A percentile compares a stretch with the other conserved stretches of the same genome.
These are phyloP conservation scores for Eutrema japonicum DNA, from an alignment of 345 rosid species.

Conservation along the genomic window DNA sequence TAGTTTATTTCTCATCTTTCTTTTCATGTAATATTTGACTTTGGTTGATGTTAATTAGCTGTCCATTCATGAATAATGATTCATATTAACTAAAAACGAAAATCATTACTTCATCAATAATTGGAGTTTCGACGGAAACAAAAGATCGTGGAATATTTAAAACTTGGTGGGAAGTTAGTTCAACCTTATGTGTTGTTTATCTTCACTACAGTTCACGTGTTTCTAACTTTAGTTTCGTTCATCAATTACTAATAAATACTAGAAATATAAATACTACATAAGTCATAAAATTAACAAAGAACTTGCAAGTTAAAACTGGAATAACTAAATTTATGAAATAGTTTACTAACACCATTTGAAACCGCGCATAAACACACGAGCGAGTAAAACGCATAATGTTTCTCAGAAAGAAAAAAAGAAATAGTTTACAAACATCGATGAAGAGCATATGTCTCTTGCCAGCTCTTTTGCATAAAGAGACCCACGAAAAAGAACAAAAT, in stretches of 20 bases:
- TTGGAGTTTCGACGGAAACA: slow-evolving; percentile 27
- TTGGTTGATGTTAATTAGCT: background rate
- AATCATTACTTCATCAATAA: slow-evolving; percentile 12
- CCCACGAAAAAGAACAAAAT: slow-evolving; percentile 7
- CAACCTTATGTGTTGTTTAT: slow-evolving; percentile 29
- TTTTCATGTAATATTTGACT: background rate
- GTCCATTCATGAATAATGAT: background rate
- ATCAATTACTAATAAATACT: background rate
- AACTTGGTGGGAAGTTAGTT: slow-evolving; percentile 24
- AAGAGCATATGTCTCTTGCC: slow-evolving; percentile 23
- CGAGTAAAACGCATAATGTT: too few species aligned
- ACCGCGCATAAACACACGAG: too few species aligned
- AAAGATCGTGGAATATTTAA: slow-evolving; percentile 2
- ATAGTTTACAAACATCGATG: background rate
- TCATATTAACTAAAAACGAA: slow-evolving; percentile 4
- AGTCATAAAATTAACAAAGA: background rate
- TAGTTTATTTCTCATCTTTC: background rate
- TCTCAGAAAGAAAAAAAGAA: too few species aligned
- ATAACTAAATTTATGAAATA: background rate
- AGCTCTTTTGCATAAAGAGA: slow-evolving; percentile 19
- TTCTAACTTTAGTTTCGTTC: slow-evolving; percentile 7
- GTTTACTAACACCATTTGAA: background rate
- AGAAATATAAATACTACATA: background rate
- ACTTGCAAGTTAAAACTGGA: background rate
- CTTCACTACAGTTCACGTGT: slow-evolving; percentile 24